A percentile compares a stretch with the other conserved stretches of the same genome.
phyloP scores from a whole-genome alignment of 106 monocot genomes.

The Posidonia australis region DNA sequence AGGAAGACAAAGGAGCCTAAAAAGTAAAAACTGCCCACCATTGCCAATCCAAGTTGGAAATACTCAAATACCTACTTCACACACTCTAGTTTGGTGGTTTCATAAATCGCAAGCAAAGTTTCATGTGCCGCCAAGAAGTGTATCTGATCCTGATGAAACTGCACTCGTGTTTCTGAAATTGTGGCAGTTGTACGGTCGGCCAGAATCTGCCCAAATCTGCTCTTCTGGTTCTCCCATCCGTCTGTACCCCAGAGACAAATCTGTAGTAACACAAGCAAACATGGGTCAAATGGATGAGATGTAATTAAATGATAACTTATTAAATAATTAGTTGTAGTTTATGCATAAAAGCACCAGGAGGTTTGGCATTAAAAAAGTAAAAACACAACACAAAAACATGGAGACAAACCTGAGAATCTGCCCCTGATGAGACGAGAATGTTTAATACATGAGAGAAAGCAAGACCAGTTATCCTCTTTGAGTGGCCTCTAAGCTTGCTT shows the following conservation, averaged over 20 bases:
- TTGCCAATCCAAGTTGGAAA: not conserved
- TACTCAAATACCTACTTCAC: constrained; percentile 61
- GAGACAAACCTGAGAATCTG: constrained; percentile 71
- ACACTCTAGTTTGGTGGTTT: constrained; percentile 55
- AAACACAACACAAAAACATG: not conserved
- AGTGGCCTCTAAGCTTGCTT: constrained; percentile 74
- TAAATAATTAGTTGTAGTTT: not conserved
- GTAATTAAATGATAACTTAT: not conserved
- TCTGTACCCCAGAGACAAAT: constrained; percentile 73
- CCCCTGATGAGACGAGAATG: constrained; percentile 79
- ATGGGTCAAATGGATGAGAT: not conserved
- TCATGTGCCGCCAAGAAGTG: constrained; percentile 81
- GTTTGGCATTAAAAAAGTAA: not conserved
- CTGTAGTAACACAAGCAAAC: constrained; percentile 25
- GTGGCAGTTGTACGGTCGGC: constrained; percentile 35
- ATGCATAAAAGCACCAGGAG: not conserved
- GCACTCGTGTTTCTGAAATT: constrained; percentile 69
- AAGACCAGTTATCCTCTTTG: constrained; percentile 81
- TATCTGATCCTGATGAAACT: constrained; percentile 80
- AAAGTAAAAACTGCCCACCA: not conserved
- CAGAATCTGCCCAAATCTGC: constrained; percentile 55
- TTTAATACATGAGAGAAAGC: constrained; percentile 71
- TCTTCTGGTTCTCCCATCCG: constrained; percentile 77
- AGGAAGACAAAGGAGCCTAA: not conserved
- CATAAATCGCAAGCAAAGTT: constrained; percentile 74